Evolutionary conservation across 2,329 filamentous ascomycete species (phyloP), one percentile per base, ranked within the genome.

Genomic region (Claviceps citrina): DNA sequence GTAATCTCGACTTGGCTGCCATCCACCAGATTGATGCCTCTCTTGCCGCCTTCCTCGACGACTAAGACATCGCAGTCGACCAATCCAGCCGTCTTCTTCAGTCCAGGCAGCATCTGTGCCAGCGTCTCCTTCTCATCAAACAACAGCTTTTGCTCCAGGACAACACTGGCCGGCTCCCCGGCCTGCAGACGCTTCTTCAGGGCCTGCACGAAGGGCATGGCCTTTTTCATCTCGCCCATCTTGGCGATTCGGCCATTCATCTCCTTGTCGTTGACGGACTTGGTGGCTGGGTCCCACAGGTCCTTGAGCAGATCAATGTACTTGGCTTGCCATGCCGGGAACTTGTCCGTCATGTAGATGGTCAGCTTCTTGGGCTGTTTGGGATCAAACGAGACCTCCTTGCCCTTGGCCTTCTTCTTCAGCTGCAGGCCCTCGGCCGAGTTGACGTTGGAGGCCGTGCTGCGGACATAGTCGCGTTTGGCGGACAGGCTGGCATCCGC

Each of bases 351-450:
- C 38, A 78, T 74, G 65, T 78, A 95, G 54, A 98, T 81, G 39
- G 81, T 86, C 48, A 96, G 75, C 65, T 83, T 84, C 73, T 95
- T 96, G 46, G 84, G 78, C 64, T 87, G 81, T 64, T 84, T 86
- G 30, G 87, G 85, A 61, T 98, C 87, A 56, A 93, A 96, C 15
- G 71, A 67, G 7, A 76, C 73, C 47, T 78, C 72, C 67, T 95
- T 95, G 62, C 89, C 91, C 70, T 96, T 96, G 49, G 81, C 79
- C 61, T 93, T 80, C 68, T 84, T 86, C 73, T 93, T 94, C 50
- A 82, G 66, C 59, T 86, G 83, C 43, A 71, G 71, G 13, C 81
- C 80, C 64, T 96, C 89, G 6, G 86, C 83, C 22, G 82, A 84
- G 48, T 61, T 60, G 62, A 96, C 86, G 62, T 77, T 87, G 44